Percentiles rank a stretch among this genome's conserved stretches.
Evolutionary conservation across 371 early-diverging fungal genomes (phyloP).

Genomic region (Smittium mucronatum): DNA sequence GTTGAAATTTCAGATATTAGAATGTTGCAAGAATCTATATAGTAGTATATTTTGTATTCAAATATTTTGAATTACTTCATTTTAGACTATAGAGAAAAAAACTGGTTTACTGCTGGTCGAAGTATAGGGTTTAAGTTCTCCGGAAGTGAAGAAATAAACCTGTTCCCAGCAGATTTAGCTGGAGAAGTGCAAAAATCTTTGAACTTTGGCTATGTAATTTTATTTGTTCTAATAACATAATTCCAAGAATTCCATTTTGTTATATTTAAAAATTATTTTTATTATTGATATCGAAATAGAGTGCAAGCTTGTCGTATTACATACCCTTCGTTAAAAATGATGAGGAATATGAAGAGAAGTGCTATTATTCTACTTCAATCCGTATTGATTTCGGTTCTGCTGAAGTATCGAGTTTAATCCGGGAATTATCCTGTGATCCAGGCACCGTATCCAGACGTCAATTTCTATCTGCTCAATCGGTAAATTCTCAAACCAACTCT

Average conservation of each 20-base stretch:
- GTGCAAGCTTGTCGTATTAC: neutral
- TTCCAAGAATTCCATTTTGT: neutral
- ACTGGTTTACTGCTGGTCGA: neutral
- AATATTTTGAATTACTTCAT: neutral
- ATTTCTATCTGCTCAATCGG: neutral
- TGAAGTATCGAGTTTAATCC: neutral
- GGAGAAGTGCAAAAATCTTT: neutral
- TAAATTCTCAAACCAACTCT: neutral
- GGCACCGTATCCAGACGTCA: neutral
- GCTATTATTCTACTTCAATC: neutral
- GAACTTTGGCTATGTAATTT: neutral
- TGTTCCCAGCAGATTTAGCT: neutral
- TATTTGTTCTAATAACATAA: neutral
- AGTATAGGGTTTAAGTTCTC: neutral
- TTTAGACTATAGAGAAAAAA: neutral
- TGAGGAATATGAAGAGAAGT: neutral
- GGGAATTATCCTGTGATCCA: neutral
- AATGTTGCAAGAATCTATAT: neutral
- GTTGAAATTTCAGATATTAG: neutral
- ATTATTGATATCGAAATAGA: neutral
- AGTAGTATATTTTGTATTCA: neutral
- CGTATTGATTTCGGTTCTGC: neutral
- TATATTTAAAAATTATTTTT: neutral
- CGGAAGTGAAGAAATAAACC: neutral
- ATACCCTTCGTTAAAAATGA: neutral